These are phyloP conservation scores for Chaetomium tenue DNA, from an alignment of 495 filamentous ascomycete species.

Conservation along the genomic window DNA sequence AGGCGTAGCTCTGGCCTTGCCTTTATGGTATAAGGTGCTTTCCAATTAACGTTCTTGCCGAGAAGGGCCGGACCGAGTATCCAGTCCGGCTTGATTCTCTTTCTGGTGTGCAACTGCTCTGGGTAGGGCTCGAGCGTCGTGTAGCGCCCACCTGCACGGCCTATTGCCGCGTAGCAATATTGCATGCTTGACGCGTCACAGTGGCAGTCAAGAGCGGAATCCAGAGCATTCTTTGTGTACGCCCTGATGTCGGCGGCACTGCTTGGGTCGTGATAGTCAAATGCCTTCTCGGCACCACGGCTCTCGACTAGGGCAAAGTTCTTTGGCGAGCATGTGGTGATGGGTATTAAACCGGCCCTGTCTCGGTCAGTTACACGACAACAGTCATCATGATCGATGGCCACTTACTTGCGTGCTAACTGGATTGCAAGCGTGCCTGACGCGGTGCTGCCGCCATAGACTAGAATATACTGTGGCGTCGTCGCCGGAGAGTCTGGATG, in stretches of 20 bases:
- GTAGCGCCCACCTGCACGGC: slow-evolving; percentile 43
- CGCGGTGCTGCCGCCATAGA: too few relatives aligned
- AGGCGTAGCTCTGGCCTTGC: neutral
- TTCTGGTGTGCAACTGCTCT: neutral
- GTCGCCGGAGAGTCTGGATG: too few relatives aligned
- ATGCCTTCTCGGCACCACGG: slow-evolving; percentile 38
- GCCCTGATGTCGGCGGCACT: slow-evolving; percentile 32
- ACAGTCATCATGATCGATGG: neutral
- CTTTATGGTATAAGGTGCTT: neutral
- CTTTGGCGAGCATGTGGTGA: slow-evolving; percentile 22
- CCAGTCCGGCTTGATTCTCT: too few relatives aligned
- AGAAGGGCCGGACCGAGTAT: neutral
- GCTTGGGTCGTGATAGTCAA: slow-evolving; percentile 41
- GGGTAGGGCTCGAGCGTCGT: slow-evolving; percentile 23
- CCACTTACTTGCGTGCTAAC: too few relatives aligned
- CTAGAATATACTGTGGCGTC: too few relatives aligned
- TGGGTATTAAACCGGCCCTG: slow-evolving; percentile 21
- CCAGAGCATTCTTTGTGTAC: slow-evolving; percentile 25
- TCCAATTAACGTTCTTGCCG: neutral
- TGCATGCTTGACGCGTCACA: slow-evolving; percentile 23
- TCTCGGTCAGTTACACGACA: neutral
- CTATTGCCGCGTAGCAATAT: slow-evolving; percentile 40
- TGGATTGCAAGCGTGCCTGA: too few relatives aligned
- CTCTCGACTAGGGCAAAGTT: neutral
- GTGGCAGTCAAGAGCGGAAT: slow-evolving; percentile 33